These are phyloP conservation scores for Curvularia sp. DNA, from an alignment of 2,329 filamentous ascomycete genomes.

Conservation along the genomic window DNA sequence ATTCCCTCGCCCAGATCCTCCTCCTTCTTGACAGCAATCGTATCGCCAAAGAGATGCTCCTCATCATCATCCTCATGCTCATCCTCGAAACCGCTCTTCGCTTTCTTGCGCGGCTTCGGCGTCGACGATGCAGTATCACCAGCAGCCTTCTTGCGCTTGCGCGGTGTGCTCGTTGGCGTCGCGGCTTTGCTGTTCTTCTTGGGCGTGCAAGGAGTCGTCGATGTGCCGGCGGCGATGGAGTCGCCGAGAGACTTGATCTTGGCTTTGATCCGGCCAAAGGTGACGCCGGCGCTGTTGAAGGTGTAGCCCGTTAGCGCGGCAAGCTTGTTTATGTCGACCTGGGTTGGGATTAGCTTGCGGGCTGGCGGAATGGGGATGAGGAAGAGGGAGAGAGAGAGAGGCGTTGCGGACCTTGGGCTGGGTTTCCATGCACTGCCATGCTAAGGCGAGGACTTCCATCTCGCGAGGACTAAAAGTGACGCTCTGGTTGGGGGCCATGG, in stretches of 20 bases:
- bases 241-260: slow-evolving; percentile 38
- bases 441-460: slow-evolving; percentile 41
- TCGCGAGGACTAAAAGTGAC: slow-evolving; percentile 35
- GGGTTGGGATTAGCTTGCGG: slow-evolving; percentile 5
- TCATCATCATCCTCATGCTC: slow-evolving; percentile 27
- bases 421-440: slow-evolving; percentile 47
- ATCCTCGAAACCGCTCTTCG: slow-evolving; percentile 7
- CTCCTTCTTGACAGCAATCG: slow-evolving; percentile 29
- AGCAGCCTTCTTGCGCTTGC: slow-evolving; percentile 33
- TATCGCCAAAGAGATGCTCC: slow-evolving; percentile 12
- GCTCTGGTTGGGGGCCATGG: slow-evolving; percentile 20
- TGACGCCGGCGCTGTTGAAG: slow-evolving; percentile 33
- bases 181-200: background rate
- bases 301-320: slow-evolving; percentile 39
- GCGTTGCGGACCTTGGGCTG: slow-evolving; percentile 41
- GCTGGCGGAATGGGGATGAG: background rate
- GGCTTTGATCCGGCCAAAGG: slow-evolving; percentile 42
- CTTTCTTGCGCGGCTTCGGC: slow-evolving; percentile 24
- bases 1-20: slow-evolving; percentile 17
- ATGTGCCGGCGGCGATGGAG: background rate
- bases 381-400: background rate
- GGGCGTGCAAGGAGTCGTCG: slow-evolving; percentile 6
- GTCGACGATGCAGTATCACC: background rate
- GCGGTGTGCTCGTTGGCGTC: background rate
- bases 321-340: slow-evolving; percentile 33